A percentile compares a stretch with the other conserved stretches of the same genome.
Evolutionary conservation across 2,329 filamentous ascomycete species (phyloP).

Genomic region (Fusarium euwallaceae): DNA sequence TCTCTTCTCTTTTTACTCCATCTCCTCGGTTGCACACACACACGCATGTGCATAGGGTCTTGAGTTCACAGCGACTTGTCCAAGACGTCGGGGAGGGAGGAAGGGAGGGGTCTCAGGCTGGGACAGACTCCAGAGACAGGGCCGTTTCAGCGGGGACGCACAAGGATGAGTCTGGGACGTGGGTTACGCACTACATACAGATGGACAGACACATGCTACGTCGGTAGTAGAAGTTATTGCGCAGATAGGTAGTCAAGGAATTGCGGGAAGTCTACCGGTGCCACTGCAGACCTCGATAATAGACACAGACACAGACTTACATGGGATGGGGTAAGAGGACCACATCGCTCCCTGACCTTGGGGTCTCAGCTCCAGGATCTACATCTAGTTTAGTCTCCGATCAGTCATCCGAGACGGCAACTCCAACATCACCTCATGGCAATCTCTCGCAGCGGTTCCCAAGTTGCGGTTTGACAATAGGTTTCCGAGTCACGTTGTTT

Average conservation of each 20-base stretch:
- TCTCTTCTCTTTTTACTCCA: background rate
- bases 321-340: background rate
- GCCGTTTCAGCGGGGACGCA: conserved; percentile 2
- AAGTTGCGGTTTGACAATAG: background rate
- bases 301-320: conserved; percentile 1
- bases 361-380: background rate
- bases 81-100: background rate
- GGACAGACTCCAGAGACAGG: conserved; percentile 7
- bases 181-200: background rate
- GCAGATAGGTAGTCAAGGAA: background rate
- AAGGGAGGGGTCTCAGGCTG: background rate
- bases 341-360: background rate
- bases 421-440: conserved; percentile 3
- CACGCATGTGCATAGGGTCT: conserved; percentile 25
- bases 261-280: background rate
- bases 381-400: background rate
- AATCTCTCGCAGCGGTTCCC: background rate
- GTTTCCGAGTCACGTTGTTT: background rate
- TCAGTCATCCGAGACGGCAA: background rate
- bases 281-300: background rate
- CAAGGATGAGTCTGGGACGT: background rate
- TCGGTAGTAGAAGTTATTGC: background rate
- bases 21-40: background rate
- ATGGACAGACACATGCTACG: background rate
- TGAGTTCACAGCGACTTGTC: background rate